Evolutionary conservation across 2,329 filamentous ascomycete genomes (phyloP).

Genomic region (Fusarium keratoplasticum): DNA sequence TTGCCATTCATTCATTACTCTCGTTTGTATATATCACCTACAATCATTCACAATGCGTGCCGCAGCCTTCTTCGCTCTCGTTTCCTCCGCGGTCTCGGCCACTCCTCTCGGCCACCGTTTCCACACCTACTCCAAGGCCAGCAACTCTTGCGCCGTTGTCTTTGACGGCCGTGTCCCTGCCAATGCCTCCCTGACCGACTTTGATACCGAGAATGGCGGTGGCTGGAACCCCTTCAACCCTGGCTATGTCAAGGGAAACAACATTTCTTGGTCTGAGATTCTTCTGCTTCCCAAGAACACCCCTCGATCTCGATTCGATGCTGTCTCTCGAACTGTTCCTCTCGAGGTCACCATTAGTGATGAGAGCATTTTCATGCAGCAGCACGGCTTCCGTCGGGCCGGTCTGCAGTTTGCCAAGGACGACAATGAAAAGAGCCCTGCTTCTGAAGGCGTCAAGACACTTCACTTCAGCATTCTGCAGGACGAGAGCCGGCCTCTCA

Average conservation of each 20-base stretch:
- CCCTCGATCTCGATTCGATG: constrained; percentile 50
- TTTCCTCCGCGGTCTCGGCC: constrained; percentile 33
- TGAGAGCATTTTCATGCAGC: constrained; percentile 69
- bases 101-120: constrained; percentile 17
- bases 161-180: constrained; percentile 61
- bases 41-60: constrained; percentile 28
- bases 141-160: constrained; percentile 47
- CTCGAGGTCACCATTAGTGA: constrained; percentile 68
- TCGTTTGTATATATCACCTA: constrained; percentile 4
- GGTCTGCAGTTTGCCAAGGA: constrained; percentile 38
- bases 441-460: constrained; percentile 66
- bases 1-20: constrained; percentile 18
- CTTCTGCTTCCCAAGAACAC: constrained; percentile 56
- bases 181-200: constrained; percentile 51
- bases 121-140: constrained; percentile 3
- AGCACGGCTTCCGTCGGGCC: constrained; percentile 70
- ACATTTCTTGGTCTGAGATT: constrained; percentile 63
- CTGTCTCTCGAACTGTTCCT: constrained; percentile 56
- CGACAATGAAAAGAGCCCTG: constrained; percentile 60
- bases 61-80: constrained; percentile 26
- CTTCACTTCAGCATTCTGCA: constrained; percentile 70
- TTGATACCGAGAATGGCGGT: constrained; percentile 54
- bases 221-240: constrained; percentile 60
- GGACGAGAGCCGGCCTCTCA: constrained; percentile 63
- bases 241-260: constrained; percentile 64